Evolutionary conservation across 1,139 yeast genomes (phyloP).

Genomic region (Hanseniaspora gamundiae): DNA sequence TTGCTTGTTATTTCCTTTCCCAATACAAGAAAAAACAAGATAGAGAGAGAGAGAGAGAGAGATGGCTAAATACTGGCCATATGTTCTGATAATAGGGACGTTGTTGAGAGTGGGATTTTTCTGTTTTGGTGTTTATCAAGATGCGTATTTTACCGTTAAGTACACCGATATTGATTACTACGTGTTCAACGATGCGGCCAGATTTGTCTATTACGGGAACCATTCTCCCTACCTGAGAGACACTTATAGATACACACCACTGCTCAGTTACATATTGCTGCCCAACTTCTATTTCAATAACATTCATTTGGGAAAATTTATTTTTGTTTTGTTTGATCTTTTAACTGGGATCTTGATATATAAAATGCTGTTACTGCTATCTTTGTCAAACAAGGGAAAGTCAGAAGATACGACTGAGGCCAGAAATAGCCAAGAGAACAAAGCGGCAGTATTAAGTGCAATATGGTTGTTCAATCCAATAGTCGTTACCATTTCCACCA

Average conservation of each 20-base stretch:
- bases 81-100: conserved; percentile 20
- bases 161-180: conserved; percentile 91
- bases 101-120: conserved; percentile 53
- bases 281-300: conserved; percentile 39
- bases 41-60: not conserved
- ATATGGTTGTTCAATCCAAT: conserved; percentile 90
- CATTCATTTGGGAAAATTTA: conserved; percentile 63
- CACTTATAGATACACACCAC: conserved; percentile 87
- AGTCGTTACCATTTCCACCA: conserved; percentile 85
- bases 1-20: no score
- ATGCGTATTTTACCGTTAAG: conserved; percentile 60
- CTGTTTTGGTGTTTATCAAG: conserved; percentile 81
- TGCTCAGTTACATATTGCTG: conserved; percentile 67
- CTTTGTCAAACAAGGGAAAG: no score
- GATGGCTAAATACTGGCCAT: not conserved
- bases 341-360: conserved; percentile 64
- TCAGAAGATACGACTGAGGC: no score
- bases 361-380: conserved; percentile 28
- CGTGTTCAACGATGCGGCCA: conserved; percentile 88
- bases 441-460: conserved; percentile 32
- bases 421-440: no score
- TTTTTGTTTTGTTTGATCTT: conserved; percentile 70
- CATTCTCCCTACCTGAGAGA: conserved; percentile 71
- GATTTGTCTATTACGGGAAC: conserved; percentile 44
- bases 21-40: not conserved